phyloP scores from a whole-genome alignment of 371 early-diverging fungal genomes.

The Mucor circinelloides region DNA sequence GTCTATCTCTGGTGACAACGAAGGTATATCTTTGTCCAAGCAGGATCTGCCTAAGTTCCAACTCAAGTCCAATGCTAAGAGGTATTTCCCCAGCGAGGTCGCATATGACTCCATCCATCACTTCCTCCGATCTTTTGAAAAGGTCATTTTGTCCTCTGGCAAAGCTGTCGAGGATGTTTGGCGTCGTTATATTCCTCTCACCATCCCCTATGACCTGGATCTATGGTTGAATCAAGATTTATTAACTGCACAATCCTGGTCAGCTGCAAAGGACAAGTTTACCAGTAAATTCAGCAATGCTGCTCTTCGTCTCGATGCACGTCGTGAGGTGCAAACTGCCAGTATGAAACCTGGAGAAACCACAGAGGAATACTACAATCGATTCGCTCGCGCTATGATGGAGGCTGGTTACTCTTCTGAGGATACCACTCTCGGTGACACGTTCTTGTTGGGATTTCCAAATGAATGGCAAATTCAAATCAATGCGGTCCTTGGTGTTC shows the following conservation, averaged over 20 bases:
- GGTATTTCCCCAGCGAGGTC: background rate
- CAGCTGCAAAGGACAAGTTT: background rate
- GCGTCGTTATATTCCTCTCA: background rate
- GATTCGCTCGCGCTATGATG: background rate
- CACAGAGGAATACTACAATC: background rate
- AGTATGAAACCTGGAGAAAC: background rate
- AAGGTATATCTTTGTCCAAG: too few relatives aligned
- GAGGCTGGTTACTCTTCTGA: background rate
- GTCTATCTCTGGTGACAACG: too few relatives aligned
- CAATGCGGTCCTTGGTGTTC: background rate
- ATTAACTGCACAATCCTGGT: too few relatives aligned
- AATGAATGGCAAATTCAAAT: background rate
- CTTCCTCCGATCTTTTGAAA: background rate
- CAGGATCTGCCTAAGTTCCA: background rate
- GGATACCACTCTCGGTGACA: background rate
- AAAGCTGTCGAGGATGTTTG: background rate
- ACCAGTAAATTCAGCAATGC: background rate
- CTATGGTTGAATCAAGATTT: too few relatives aligned
- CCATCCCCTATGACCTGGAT: background rate
- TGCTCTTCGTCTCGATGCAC: too few relatives aligned
- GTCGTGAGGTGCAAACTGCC: too few relatives aligned
- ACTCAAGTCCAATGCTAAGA: background rate
- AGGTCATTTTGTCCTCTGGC: background rate
- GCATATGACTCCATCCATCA: background rate
- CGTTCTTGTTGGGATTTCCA: background rate